Evolutionary conservation across 2,329 filamentous ascomycete genomes (phyloP), one percentile per base, ranked within the genome.

Genomic region (Cordyceps cateniannulata): DNA sequence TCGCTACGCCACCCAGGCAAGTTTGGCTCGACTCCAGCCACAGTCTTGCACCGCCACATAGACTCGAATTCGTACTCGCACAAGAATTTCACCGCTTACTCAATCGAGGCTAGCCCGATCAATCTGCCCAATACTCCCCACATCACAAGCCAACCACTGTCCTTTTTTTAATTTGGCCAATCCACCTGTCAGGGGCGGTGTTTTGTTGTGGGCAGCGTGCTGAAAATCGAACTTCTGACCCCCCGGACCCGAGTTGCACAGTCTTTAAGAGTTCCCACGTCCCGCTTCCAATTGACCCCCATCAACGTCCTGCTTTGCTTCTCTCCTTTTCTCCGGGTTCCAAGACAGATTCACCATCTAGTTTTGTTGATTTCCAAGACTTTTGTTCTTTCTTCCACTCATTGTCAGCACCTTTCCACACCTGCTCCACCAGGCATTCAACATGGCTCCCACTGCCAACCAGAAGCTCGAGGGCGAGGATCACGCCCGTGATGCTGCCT

Each of bases 401-500:
- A 50, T 32, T 22, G 5, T 22, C 25, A 27, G 16, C 32, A 53
- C 42, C 20, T 35, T 44, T 51, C 27, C n/a, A 22, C 7, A 42
- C 45, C 55, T 42, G 45, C 50, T 49, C 62, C 63, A 63, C 61
- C 62, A 66, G 49, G 66, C 68, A 68, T 70, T 76, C 73, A 76
- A 73, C 70, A 79, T 81, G 78, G 73, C 76, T 66, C 67, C 72
- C 62, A 72, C 73, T 45, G 76, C 75, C 62, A 72, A 70, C 61
- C 67, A 68, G 60, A 68, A 70, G 63, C 88, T 96, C 73, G 91
- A 96, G 82, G 78, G 81, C 70, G 91, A 96, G 78, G 86, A 96
- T 74, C 88, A 93, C 75, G 73, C 77, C 71, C 91, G 92, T 68
- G 92, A 96, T 89, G 90, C 91, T 65, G 88, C 85, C 67, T 96